Evolutionary conservation across 106 monocot genomes (phyloP).

Genomic region (Xerophyta viscosa): DNA sequence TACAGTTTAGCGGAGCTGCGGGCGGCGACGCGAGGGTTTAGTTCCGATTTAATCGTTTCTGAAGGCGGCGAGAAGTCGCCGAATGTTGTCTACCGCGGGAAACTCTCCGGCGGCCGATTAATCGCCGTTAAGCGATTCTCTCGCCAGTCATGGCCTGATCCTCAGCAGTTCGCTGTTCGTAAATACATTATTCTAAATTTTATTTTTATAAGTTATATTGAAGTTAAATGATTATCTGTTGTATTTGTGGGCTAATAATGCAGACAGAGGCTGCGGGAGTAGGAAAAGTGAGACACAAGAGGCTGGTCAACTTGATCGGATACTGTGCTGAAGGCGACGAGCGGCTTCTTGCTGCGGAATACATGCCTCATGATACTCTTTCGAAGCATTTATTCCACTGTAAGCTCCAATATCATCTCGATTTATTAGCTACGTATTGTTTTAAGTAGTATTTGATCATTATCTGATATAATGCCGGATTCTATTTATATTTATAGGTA

Average conservation of each 20-base stretch:
- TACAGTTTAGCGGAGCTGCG: slow-evolving; percentile 75
- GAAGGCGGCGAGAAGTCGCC: slow-evolving; percentile 98
- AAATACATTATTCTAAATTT: too few relatives aligned
- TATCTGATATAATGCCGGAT: too few relatives aligned
- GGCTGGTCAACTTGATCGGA: slow-evolving; percentile 86
- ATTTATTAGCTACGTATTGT: too few relatives aligned
- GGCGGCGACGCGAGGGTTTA: slow-evolving; percentile 83
- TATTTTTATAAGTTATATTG: not conserved
- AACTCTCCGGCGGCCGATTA: slow-evolving; percentile 62
- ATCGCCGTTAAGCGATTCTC: slow-evolving; percentile 94
- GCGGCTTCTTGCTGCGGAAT: slow-evolving; percentile 87
- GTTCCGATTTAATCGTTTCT: slow-evolving; percentile 77
- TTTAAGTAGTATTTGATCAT: too few relatives aligned
- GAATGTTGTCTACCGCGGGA: slow-evolving; percentile 74
- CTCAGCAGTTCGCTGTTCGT: slow-evolving; percentile 87
- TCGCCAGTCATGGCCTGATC: slow-evolving; percentile 89
- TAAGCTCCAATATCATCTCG: slow-evolving; percentile 12
- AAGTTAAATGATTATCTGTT: too few relatives aligned
- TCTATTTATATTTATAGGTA: too few relatives aligned
- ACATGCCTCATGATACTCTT: slow-evolving; percentile 95
- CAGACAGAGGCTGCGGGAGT: slow-evolving; percentile 78
- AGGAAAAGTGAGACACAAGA: slow-evolving; percentile 84
- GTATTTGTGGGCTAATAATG: not conserved
- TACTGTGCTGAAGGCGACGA: slow-evolving; percentile 97
- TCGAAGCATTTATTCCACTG: slow-evolving; percentile 99